Percentiles rank a stretch among this genome's conserved stretches.
phyloP scores from a whole-genome alignment of 805 yeast genomes.

The Brettanomyces bruxellensis region DNA sequence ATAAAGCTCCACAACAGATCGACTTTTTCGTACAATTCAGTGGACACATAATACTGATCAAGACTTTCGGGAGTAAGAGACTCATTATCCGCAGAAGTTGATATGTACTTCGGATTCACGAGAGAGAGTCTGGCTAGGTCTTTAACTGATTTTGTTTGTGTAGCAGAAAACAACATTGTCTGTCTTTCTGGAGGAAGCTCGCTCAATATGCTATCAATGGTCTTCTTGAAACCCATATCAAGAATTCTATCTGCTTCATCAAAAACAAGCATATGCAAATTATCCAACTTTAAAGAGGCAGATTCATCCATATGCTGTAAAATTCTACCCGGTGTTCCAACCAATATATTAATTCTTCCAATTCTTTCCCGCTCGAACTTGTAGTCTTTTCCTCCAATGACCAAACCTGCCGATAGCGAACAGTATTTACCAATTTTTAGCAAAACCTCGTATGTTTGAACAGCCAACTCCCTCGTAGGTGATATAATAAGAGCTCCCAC shows the following conservation, averaged over 20 bases:
- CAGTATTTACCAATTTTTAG: conserved; percentile 71
- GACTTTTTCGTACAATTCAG: conserved; percentile 70
- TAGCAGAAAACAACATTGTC: conserved; percentile 79
- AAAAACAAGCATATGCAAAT: conserved; percentile 67
- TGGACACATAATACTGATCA: conserved; percentile 72
- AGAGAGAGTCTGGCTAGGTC: conserved; percentile 78
- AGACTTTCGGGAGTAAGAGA: conserved; percentile 65
- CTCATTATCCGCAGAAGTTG: conserved; percentile 27
- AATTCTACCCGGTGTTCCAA: conserved; percentile 88
- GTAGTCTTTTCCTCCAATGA: conserved; percentile 90
- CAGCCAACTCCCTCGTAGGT: conserved; percentile 87
- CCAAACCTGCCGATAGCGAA: conserved; percentile 78
- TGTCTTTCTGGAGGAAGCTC: conserved; percentile 77
- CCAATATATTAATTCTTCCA: conserved; percentile 67
- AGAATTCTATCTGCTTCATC: conserved; percentile 92
- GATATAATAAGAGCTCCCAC: conserved; percentile 84
- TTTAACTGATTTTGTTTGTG: conserved; percentile 73
- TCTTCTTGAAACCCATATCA: conserved; percentile 87
- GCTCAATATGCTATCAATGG: conserved; percentile 69
- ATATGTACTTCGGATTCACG: conserved; percentile 50
- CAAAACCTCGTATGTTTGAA: conserved; percentile 83
- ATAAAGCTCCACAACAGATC: conserved; percentile 82
- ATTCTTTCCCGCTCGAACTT: conserved; percentile 75
- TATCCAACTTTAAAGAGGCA: conserved; percentile 64
- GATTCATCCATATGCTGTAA: conserved; percentile 89